Evolutionary conservation across 495 filamentous ascomycete species (phyloP).

Genomic region (Sabuloglossum arenarium): DNA sequence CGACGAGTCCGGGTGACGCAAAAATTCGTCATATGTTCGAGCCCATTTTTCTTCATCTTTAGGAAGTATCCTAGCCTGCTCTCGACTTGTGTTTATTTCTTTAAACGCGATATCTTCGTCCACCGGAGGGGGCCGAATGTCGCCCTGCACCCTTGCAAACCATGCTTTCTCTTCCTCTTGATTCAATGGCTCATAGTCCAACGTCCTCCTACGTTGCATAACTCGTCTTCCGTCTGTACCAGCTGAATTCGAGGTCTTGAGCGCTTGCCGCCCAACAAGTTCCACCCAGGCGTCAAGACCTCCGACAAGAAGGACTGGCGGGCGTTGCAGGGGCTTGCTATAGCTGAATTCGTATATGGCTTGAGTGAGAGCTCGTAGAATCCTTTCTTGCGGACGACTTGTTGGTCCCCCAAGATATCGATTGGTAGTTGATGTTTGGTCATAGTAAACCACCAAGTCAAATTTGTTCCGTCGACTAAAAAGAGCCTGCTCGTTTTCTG

Average conservation of each 20-base stretch:
- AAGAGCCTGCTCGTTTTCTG: constrained; percentile 46
- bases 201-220: constrained; percentile 25
- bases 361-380: constrained; percentile 48
- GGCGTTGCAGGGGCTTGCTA: constrained; percentile 46
- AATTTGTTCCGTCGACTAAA: constrained; percentile 62
- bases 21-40: constrained; percentile 50
- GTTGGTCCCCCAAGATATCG: constrained; percentile 26
- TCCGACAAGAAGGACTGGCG: constrained; percentile 58
- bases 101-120: constrained; percentile 25
- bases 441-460: constrained; percentile 80
- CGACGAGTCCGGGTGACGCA: constrained; percentile 56
- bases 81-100: constrained; percentile 20
- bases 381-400: constrained; percentile 28
- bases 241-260: constrained; percentile 22
- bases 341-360: constrained; percentile 68
- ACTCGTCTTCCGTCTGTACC: constrained; percentile 24
- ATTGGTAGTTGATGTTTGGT: constrained; percentile 40
- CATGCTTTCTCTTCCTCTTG: constrained; percentile 37
- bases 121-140: constrained; percentile 5
- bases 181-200: constrained; percentile 33
- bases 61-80: constrained; percentile 7
- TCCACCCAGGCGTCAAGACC: constrained; percentile 75
- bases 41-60: constrained; percentile 21
- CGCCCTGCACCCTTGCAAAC: constrained; percentile 36
- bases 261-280: constrained; percentile 46